Evolutionary conservation across 225 moss, liverwort and hornwort genomes (phyloP).

Genomic region (Pleurozium schreberi): DNA sequence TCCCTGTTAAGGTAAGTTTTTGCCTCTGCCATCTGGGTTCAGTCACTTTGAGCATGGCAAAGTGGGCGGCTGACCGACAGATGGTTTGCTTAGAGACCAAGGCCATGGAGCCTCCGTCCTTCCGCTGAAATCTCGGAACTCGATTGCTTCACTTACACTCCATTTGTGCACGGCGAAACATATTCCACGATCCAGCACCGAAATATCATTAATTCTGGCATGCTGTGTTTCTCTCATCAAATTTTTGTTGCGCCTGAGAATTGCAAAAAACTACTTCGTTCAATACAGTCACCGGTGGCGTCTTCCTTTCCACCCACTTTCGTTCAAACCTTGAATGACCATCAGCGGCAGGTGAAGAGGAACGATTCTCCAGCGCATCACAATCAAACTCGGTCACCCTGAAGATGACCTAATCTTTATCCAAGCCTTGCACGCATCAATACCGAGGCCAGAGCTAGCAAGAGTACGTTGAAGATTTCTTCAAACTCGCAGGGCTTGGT

Average conservation of each 20-base stretch:
- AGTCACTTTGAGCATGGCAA: not conserved
- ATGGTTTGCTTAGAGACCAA: not conserved
- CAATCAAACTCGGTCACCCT: not conserved
- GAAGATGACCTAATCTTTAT: not conserved
- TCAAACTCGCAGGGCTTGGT: not conserved
- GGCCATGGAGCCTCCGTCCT: not conserved
- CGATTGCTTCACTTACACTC: constrained; percentile 5
- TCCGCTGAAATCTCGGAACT: not conserved
- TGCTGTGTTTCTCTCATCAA: not conserved
- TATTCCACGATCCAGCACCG: not conserved
- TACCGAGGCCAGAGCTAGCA: not conserved
- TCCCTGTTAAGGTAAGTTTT: not conserved
- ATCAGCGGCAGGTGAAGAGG: not conserved
- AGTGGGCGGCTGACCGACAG: not conserved
- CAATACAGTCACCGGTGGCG: not conserved
- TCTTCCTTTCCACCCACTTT: not conserved
- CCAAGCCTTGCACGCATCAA: not conserved
- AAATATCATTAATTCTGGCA: not conserved
- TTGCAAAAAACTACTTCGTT: not conserved
- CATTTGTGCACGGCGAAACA: not conserved
- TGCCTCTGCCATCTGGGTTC: not conserved
- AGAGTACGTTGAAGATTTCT: not conserved
- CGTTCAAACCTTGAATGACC: not conserved
- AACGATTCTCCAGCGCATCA: not conserved
- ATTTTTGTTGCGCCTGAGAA: not conserved